Conservation (phyloP, 352 stramenopile genomes). For the Pythium grandisporangium region DNA sequence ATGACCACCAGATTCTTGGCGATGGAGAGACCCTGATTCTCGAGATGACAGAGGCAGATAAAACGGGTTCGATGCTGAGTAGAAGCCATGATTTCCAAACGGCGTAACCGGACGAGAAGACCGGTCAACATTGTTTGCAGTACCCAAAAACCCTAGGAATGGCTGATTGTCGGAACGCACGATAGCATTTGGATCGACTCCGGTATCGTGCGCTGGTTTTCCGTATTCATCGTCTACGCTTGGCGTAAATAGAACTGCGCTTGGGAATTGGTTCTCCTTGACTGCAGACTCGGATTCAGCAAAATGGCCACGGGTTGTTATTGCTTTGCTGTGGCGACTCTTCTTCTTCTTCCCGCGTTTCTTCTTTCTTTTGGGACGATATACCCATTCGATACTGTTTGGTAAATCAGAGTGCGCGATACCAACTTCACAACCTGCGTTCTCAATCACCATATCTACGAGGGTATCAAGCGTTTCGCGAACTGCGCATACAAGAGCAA, state of each 20-base stretch:
- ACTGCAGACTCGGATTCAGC: background rate
- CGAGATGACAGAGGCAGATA: conserved; percentile 40
- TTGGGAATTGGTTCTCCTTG: background rate
- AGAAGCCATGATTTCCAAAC: conserved; percentile 39
- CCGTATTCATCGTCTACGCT: no score
- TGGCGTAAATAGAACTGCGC: no score
- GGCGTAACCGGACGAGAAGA: conserved; percentile 19
- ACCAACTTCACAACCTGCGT: no score
- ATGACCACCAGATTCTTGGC: no score
- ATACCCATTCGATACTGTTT: background rate
- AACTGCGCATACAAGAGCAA: conserved; percentile 14
- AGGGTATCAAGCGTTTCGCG: conserved; percentile 23
- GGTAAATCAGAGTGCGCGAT: no score
- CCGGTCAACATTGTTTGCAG: conserved; percentile 21
- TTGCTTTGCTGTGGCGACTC: background rate
- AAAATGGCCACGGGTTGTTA: background rate
- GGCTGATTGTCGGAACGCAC: conserved; percentile 1
- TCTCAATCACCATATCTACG: conserved; percentile 23
- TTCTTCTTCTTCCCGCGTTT: conserved; percentile 19
- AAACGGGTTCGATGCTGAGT: conserved; percentile 30
- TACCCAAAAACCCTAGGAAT: conserved; percentile 8
- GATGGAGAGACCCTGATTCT: conserved; percentile 6
- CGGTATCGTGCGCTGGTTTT: no score
- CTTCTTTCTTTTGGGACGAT: conserved; percentile 12
- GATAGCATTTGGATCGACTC: background rate